Conservation (phyloP, 1,284 basidiomycete genomes). For the Cryptococcus sp. region DNA sequence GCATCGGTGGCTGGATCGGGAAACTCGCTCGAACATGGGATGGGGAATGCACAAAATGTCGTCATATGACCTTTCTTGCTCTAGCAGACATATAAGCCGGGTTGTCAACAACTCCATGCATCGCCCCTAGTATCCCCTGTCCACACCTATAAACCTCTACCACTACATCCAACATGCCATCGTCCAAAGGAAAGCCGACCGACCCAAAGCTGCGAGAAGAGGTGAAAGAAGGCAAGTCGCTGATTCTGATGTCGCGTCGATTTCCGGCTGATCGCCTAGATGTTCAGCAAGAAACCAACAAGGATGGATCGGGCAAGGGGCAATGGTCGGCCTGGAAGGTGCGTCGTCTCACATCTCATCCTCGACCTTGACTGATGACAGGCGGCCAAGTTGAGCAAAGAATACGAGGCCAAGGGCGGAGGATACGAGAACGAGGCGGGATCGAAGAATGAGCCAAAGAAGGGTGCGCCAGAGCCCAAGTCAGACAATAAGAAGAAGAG, state of each 20-base stretch:
- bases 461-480: slow-evolving; percentile 44
- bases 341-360: background rate
- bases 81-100: too few species aligned
- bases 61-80: too few species aligned
- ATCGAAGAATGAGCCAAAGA: slow-evolving; percentile 47
- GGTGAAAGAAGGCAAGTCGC: slow-evolving; percentile 43
- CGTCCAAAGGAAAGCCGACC: slow-evolving; percentile 49
- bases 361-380: slow-evolving; percentile 6
- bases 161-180: slow-evolving; percentile 37
- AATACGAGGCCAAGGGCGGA: slow-evolving; percentile 47
- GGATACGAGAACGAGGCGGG: slow-evolving; percentile 46
- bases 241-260: too few species aligned
- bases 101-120: too few species aligned
- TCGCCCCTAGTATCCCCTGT: too few species aligned
- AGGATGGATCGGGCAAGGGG: slow-evolving; percentile 46
- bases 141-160: too few species aligned
- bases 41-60: too few species aligned
- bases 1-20: too few species aligned
- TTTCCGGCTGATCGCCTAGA: slow-evolving; percentile 18
- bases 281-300: slow-evolving; percentile 46
- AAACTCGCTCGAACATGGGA: too few species aligned
- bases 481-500: slow-evolving; percentile 26
- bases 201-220: slow-evolving; percentile 47
- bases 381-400: slow-evolving; percentile 45
- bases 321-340: slow-evolving; percentile 48